These are phyloP conservation scores for Agapanthus africanus DNA, from an alignment of 106 monocot genomes.

Conservation along the genomic window DNA sequence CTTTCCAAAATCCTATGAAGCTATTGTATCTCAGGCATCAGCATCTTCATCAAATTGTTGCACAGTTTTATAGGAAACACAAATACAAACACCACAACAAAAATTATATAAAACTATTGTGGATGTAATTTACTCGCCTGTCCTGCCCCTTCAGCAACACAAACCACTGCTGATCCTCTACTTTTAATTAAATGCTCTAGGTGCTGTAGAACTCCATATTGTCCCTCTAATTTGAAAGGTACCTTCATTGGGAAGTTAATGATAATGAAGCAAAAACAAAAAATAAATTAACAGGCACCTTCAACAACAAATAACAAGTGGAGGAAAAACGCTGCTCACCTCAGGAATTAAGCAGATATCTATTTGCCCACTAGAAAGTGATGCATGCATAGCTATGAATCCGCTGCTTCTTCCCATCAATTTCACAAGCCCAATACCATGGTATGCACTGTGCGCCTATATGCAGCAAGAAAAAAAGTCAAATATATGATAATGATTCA, in stretches of 20 bases:
- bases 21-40: neutral
- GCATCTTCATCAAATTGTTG: neutral
- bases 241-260: conserved; percentile 33
- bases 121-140: conserved; percentile 43
- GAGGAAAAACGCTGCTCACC: conserved; percentile 26
- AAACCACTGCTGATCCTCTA: conserved; percentile 74
- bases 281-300: conserved; percentile 32
- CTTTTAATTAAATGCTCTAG: conserved; percentile 55
- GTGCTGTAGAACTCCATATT: conserved; percentile 62
- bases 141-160: conserved; percentile 82
- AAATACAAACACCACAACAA: neutral
- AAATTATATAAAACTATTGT: neutral
- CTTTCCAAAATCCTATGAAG: neutral
- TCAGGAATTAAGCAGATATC: conserved; percentile 93
- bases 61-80: neutral
- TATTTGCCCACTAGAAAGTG: conserved; percentile 89
- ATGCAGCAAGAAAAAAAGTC: neutral
- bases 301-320: neutral
- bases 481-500: neutral
- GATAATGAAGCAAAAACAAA: neutral
- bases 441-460: conserved; percentile 83
- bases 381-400: conserved; percentile 92
- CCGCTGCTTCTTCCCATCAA: conserved; percentile 94
- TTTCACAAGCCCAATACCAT: conserved; percentile 88
- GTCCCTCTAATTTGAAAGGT: conserved; percentile 66